Evolutionary conservation across 768 basidiomycete species (phyloP).

Genomic region (Lentinula detonsa): DNA sequence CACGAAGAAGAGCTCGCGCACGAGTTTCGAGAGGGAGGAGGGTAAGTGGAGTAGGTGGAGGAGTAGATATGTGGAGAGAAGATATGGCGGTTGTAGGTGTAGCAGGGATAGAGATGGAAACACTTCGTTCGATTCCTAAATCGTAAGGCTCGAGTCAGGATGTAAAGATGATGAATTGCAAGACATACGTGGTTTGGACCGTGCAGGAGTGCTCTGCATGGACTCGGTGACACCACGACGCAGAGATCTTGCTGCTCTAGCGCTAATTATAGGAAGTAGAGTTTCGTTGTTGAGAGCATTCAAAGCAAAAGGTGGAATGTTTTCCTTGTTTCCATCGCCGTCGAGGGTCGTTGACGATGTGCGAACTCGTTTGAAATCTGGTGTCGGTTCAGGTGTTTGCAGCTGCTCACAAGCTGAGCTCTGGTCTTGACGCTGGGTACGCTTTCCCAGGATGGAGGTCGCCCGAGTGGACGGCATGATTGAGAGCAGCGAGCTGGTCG

Average conservation of each 20-base stretch:
- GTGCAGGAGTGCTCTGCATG: constrained; percentile 29
- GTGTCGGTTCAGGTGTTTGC: constrained; percentile 57
- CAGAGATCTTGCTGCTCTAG: constrained; percentile 34
- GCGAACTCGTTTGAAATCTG: constrained; percentile 60
- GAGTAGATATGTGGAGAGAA: constrained; percentile 45
- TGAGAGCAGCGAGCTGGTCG: constrained; percentile 6
- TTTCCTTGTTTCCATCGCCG: constrained; percentile 70
- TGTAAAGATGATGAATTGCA: not conserved
- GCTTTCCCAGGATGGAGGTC: constrained; percentile 48
- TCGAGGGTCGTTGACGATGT: constrained; percentile 38
- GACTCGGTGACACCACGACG: constrained; percentile 29
- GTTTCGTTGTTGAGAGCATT: constrained; percentile 27
- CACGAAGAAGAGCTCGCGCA: constrained; percentile 63
- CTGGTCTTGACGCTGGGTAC: constrained; percentile 31
- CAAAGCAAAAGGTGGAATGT: constrained; percentile 56
- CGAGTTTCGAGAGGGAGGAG: constrained; percentile 47
- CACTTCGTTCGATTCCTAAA: constrained; percentile 6
- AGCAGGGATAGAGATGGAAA: constrained; percentile 17
- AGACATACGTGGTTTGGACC: constrained; percentile 37
- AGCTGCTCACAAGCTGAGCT: constrained; percentile 26
- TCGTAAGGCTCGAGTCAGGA: not conserved
- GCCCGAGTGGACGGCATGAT: constrained; percentile 35
- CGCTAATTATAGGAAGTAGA: constrained; percentile 22
- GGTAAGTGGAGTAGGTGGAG: constrained; percentile 54
- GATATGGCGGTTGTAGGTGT: constrained; percentile 41